phyloP scores from a whole-genome alignment of 179 eudicot genomes.

The Patellifolia procumbens region DNA sequence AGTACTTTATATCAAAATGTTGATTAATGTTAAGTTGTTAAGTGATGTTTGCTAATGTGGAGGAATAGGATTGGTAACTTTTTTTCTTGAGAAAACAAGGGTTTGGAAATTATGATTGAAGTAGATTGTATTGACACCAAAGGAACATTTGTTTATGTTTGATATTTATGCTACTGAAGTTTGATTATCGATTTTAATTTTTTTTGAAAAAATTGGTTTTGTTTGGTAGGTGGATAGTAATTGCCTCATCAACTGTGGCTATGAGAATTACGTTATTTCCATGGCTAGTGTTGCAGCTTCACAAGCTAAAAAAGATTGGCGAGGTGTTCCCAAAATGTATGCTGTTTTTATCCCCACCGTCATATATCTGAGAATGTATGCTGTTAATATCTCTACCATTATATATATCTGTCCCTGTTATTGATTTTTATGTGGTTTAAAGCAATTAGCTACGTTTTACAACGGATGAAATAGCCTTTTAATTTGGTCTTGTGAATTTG shows the following conservation, averaged over 20 bases:
- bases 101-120: not conserved
- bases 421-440: not conserved
- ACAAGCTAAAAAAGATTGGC: conserved; percentile 54
- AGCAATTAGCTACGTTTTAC: not conserved
- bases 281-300: conserved; percentile 60
- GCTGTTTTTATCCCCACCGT: conserved; percentile 17
- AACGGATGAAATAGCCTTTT: not conserved
- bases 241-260: conserved; percentile 64
- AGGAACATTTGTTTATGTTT: not conserved
- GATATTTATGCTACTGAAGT: not conserved
- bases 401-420: too few relatives aligned
- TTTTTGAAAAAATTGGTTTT: not conserved
- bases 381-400: too few relatives aligned
- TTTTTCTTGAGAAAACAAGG: not conserved
- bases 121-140: not conserved
- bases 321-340: conserved; percentile 72
- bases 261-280: conserved; percentile 68
- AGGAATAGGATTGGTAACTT: not conserved
- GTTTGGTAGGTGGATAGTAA: conserved; percentile 62
- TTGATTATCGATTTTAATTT: not conserved
- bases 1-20: too few relatives aligned
- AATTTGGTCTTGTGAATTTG: not conserved
- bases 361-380: not conserved
- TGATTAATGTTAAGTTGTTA: too few relatives aligned
- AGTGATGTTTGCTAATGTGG: not conserved